Base-by-base conservation (phyloP, 768 basidiomycete genomes). In the Kwoniella botswanensis region DNA sequence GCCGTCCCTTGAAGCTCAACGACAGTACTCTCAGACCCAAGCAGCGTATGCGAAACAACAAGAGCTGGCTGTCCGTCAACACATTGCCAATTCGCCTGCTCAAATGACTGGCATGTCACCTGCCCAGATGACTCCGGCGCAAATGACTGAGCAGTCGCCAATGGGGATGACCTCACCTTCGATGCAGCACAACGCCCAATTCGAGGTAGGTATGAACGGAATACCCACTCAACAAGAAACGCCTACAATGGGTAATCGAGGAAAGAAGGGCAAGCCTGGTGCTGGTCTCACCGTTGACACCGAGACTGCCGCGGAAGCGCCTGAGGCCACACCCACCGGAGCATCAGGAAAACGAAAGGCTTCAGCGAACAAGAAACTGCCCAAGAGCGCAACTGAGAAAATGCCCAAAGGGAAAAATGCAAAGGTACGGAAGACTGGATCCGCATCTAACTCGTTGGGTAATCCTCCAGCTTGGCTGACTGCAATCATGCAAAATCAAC, bases 1-100 rank as follows among this genome's bases (percentile, higher is more conserved):
- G 58, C 50, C 65, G 3, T 29, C 70, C 17, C 46, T 65, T 7
- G 73, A 74, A 24, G 73, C 73, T 12, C 70, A 74, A 54, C 59
- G 69, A 1, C 73, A 74, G 59, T 74, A 74, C 41, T 66, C 73
- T 4, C 73, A 68, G 46, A 71, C 35, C 21, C 73, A 74, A 61
- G 70, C 70, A 21, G 61, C 70, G 10, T 74, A 71, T 46, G 68
- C 70, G 18, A 55, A 56, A 42, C 69, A 68, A 43, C 61, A 68
- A 53, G 71, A 58, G 18, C 11, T 60, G 42, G 59, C 63, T 18
- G 65, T 59, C 21, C 65, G 65, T 10, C 64, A 66, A 52, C 62
- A 64, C 6, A 60, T 68, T 12, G 52, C 56, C 18, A 71, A 71
- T 44, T 74, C 73, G 10, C 73, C 73, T n/a, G 65, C 66, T 15